phyloP scores from a whole-genome alignment of 202 grass and related monocot species.

The Setaria viridis region DNA sequence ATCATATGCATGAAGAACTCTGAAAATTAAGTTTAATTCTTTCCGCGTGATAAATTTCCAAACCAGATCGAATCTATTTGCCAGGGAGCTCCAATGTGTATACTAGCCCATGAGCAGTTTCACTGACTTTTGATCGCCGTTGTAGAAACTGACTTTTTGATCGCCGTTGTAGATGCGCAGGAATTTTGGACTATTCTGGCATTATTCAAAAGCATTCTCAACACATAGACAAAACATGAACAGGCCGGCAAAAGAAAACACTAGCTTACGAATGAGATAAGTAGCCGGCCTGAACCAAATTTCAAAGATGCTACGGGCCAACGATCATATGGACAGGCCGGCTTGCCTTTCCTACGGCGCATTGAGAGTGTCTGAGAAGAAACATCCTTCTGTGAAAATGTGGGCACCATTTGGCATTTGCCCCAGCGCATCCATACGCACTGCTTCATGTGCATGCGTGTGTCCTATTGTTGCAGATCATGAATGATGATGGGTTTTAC shows the following conservation, averaged over 20 bases:
- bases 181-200: background rate
- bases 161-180: background rate
- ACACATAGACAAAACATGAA: background rate
- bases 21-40: background rate
- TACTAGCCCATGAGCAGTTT: background rate
- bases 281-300: background rate
- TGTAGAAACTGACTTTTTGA: background rate
- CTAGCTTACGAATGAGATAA: background rate
- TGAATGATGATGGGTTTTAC: conserved; percentile 47
- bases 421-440: conserved; percentile 40
- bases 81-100: background rate
- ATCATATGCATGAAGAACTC: background rate
- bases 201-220: background rate
- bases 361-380: conserved; percentile 30
- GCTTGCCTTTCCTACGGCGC: conserved; percentile 30
- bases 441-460: conserved; percentile 31
- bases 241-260: background rate
- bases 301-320: conserved; percentile 21
- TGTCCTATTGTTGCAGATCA: conserved; percentile 32
- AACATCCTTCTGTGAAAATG: conserved; percentile 45
- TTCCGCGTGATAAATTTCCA: background rate
- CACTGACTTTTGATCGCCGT: background rate
- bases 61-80: background rate
- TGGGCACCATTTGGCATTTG: conserved; percentile 48
- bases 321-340: conserved; percentile 25